Percentiles rank a stretch among this genome's conserved stretches.
phyloP scores from a whole-genome alignment of 129 eudicot genomes.

The Arctium lappa region DNA sequence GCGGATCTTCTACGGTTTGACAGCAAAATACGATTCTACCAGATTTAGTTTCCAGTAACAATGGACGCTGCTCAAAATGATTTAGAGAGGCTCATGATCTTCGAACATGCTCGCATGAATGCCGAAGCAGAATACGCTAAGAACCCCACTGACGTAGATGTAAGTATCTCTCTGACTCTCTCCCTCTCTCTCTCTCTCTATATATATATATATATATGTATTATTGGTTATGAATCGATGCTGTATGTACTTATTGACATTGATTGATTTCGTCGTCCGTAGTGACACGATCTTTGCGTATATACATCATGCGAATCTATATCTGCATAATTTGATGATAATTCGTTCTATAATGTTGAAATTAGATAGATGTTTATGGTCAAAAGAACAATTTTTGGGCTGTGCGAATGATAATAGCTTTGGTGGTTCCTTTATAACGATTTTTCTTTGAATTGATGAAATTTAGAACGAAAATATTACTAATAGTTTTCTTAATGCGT shows the following conservation, averaged over 20 bases:
- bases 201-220: background rate
- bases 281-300: background rate
- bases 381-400: background rate
- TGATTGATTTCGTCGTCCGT: background rate
- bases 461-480: background rate
- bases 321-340: background rate
- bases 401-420: background rate
- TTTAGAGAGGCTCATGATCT: conserved; percentile 25
- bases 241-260: background rate
- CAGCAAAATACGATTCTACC: background rate
- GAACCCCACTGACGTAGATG: conserved; percentile 32
- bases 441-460: background rate
- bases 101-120: conserved; percentile 30
- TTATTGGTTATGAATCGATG: background rate
- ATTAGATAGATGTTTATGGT: background rate
- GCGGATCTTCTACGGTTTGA: background rate
- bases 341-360: background rate
- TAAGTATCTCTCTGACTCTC: background rate
- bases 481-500: background rate
- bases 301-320: background rate
- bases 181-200: background rate
- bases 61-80: conserved; percentile 21
- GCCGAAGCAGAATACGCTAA: conserved; percentile 36
- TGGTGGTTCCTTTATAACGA: background rate
- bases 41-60: conserved; percentile 1